Percentiles rank a stretch among this genome's conserved stretches.
Conservation (phyloP, 768 basidiomycete species). For the Amanita subjunquillea region DNA sequence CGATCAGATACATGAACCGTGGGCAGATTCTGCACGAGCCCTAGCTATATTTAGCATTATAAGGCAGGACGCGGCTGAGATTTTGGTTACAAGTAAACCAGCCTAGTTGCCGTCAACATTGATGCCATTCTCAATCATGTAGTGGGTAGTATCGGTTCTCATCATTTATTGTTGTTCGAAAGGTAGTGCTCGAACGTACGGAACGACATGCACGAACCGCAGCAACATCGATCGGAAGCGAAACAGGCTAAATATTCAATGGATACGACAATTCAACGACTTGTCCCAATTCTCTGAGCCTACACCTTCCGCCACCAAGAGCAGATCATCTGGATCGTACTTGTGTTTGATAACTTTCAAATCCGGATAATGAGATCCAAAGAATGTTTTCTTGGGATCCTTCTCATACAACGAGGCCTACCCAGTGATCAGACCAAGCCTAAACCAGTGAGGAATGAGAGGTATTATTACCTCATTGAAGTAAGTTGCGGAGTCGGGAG, state of each 20-base stretch:
- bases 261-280: constrained; percentile 7
- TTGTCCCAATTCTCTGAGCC: constrained; percentile 42
- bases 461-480: constrained; percentile 38
- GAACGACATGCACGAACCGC: too few relatives aligned
- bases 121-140: too few relatives aligned
- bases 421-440: background rate
- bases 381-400: constrained; percentile 31
- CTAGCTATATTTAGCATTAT: too few relatives aligned
- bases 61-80: too few relatives aligned
- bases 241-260: background rate
- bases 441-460: background rate
- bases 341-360: constrained; percentile 30
- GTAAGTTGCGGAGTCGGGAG: constrained; percentile 31
- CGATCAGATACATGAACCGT: too few relatives aligned
- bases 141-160: too few relatives aligned
- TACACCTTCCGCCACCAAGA: constrained; percentile 35
- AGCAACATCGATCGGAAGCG: too few relatives aligned
- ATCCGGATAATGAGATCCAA: constrained; percentile 30
- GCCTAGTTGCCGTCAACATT: background rate
- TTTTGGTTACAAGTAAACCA: too few relatives aligned
- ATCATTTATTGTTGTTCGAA: too few relatives aligned
- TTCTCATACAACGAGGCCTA: constrained; percentile 35
- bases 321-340: constrained; percentile 35
- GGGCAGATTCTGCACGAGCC: too few relatives aligned
- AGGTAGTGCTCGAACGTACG: too few relatives aligned